phyloP scores from a whole-genome alignment of 2,329 filamentous ascomycete species.

The Ascosphaera apis region DNA sequence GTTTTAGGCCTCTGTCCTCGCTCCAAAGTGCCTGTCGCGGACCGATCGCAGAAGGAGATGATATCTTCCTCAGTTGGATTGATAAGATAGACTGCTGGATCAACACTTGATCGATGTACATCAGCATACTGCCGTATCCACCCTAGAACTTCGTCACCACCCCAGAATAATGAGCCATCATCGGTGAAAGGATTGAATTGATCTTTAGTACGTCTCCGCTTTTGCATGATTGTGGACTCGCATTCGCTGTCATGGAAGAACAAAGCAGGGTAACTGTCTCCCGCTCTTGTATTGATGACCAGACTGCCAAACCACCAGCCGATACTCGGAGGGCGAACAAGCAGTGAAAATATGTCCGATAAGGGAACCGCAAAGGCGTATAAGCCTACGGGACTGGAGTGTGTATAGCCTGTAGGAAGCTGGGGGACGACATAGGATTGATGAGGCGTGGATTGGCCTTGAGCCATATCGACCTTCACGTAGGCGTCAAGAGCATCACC shows the following conservation, averaged over 20 bases:
- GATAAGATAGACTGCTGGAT: slow-evolving; percentile 76
- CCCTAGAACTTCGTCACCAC: slow-evolving; percentile 77
- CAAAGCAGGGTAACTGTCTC: slow-evolving; percentile 80
- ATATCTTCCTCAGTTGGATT: slow-evolving; percentile 73
- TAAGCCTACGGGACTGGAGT: slow-evolving; percentile 45
- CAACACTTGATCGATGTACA: slow-evolving; percentile 63
- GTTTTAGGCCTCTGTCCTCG: neutral
- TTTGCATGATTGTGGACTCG: slow-evolving; percentile 80
- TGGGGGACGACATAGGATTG: slow-evolving; percentile 82
- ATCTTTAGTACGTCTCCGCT: slow-evolving; percentile 63
- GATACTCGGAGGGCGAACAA: slow-evolving; percentile 73
- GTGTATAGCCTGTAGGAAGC: slow-evolving; percentile 62
- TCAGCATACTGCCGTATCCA: slow-evolving; percentile 72
- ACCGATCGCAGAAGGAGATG: slow-evolving; percentile 42
- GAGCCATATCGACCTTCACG: slow-evolving; percentile 69
- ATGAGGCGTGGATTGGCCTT: slow-evolving; percentile 30
- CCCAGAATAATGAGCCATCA: slow-evolving; percentile 81
- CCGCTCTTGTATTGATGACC: slow-evolving; percentile 73
- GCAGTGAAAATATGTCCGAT: slow-evolving; percentile 69
- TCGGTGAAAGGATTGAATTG: slow-evolving; percentile 80
- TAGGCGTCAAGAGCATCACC: slow-evolving; percentile 75
- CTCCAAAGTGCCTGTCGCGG: slow-evolving; percentile 19
- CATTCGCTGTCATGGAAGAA: slow-evolving; percentile 98
- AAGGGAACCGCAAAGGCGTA: slow-evolving; percentile 87
- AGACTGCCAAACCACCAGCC: slow-evolving; percentile 98